Conservation (phyloP, 805 yeast species). For the Myxozyma udenii region DNA sequence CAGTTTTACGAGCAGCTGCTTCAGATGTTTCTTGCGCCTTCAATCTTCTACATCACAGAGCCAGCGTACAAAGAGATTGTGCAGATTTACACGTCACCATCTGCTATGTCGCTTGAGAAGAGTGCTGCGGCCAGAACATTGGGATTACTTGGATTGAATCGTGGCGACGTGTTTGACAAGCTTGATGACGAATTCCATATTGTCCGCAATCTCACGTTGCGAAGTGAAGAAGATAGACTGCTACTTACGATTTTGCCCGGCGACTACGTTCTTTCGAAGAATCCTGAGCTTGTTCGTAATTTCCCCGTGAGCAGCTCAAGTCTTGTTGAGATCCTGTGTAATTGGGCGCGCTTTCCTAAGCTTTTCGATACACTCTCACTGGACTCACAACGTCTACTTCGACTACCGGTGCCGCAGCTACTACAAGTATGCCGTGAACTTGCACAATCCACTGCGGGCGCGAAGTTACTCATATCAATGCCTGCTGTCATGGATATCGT, state of each 20-base stretch:
- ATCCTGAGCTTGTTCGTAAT: slow-evolving; percentile 15
- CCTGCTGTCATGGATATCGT: slow-evolving; percentile 30
- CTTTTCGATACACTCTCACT: slow-evolving; percentile 8
- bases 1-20: slow-evolving; percentile 24
- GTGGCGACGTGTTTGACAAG: slow-evolving; percentile 10
- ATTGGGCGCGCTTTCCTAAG: slow-evolving; percentile 7
- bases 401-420: slow-evolving; percentile 26
- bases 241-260: slow-evolving; percentile 15
- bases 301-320: slow-evolving; percentile 13
- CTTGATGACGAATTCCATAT: slow-evolving; percentile 7
- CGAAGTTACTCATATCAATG: slow-evolving; percentile 16
- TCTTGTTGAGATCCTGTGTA: slow-evolving; percentile 10
- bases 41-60: slow-evolving; percentile 6
- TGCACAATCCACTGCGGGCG: slow-evolving; percentile 20
- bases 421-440: slow-evolving; percentile 19
- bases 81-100: slow-evolving; percentile 1
- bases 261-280: slow-evolving; percentile 15
- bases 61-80: slow-evolving; percentile 16
- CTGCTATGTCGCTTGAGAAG: slow-evolving; percentile 8
- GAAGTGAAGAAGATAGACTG: slow-evolving; percentile 17
- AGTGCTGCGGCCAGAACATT: slow-evolving; percentile 19
- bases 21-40: slow-evolving; percentile 19
- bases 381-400: slow-evolving; percentile 11
- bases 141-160: slow-evolving; percentile 12
- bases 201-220: slow-evolving; percentile 10